phyloP scores from a whole-genome alignment of 768 basidiomycete genomes.

The Termitomyces heimii region DNA sequence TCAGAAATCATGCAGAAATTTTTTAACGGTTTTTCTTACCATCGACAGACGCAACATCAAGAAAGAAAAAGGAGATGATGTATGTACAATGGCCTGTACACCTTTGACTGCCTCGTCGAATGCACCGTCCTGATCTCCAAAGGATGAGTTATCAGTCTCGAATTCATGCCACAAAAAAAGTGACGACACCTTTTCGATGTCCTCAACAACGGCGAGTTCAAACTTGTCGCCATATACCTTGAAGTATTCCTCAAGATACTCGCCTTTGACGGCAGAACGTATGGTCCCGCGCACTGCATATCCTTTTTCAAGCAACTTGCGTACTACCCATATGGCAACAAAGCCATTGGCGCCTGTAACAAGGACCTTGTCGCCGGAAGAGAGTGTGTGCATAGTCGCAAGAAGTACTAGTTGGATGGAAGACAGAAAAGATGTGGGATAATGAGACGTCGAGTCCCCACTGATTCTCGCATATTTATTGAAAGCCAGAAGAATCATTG shows the following conservation, averaged over 20 bases:
- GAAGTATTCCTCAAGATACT: constrained; percentile 16
- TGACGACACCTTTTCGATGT: constrained; percentile 18
- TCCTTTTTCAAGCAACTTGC: constrained; percentile 21
- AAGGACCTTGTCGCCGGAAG: constrained; percentile 18
- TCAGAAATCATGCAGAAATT: background rate
- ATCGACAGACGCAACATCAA: constrained; percentile 32
- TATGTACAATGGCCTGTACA: constrained; percentile 58
- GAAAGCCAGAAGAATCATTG: too few species aligned
- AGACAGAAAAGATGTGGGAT: background rate
- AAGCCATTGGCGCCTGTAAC: constrained; percentile 26
- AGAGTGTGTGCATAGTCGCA: constrained; percentile 15
- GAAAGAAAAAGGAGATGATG: constrained; percentile 51
- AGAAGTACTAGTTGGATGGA: background rate
- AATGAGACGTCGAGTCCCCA: too few species aligned
- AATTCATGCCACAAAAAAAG: background rate
- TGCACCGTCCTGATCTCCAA: constrained; percentile 53
- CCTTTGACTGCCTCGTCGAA: constrained; percentile 70
- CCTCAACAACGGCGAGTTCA: constrained; percentile 18
- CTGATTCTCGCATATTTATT: too few species aligned
- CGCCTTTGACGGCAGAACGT: constrained; percentile 18
- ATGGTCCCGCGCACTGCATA: constrained; percentile 24
- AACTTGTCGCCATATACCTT: constrained; percentile 18
- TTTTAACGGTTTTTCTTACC: constrained; percentile 7
- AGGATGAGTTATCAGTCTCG: background rate
- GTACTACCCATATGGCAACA: constrained; percentile 23